Base-by-base conservation (phyloP, 2,329 filamentous ascomycete species). In the Aspergillus nomiae region DNA sequence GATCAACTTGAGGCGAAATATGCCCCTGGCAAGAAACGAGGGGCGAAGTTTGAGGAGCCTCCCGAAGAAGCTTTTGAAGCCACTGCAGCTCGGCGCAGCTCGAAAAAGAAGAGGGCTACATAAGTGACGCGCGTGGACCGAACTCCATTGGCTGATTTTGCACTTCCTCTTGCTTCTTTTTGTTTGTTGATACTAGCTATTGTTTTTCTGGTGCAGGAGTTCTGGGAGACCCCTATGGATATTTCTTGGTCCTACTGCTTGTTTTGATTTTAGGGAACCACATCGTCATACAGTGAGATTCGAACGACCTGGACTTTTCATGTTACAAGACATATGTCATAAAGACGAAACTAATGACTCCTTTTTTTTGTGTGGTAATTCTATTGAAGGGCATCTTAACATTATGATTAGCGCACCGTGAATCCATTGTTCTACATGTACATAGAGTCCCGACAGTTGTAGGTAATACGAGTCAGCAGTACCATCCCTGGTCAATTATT, bases 1-100 rank as follows among this genome's bases (percentile, higher is more conserved):
- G 90, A 91, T 65, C 82, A 86, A 56, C 78, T 97, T 56, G 92
- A 92, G 62, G 90, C 89, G 56, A 96, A 94, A 79, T 96, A 96
- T 71, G 80, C 75, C 80, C 83, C 69, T 32, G 73, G 72, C 60
- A 82, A 76, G 65, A 80, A 79, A 63, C 75, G 84, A 67, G 80
- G 77, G 30, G 76, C 73, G 0, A 76, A 63, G 41, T 55, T 71
- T 67, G 84, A 85, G 58, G 85, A 87, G 72, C 86, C 85, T 30
- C 82, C 86, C 0, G 89, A 92, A 69, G 89, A 91, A 64, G 84
- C 84, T 16, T 89, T 89, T 70, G 79, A 71, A 56, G 79, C 74
- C 59, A 72, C 73, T 57, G 74, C 69, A 28, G 75, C 75, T 54
- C 74, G 79, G 62, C 78, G 74, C 70, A 79, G 77, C 55, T 70